A percentile compares a stretch with the other conserved stretches of the same genome.
Conservation (phyloP, 345 rosid genomes). For the Hibiscus syriacus region DNA sequence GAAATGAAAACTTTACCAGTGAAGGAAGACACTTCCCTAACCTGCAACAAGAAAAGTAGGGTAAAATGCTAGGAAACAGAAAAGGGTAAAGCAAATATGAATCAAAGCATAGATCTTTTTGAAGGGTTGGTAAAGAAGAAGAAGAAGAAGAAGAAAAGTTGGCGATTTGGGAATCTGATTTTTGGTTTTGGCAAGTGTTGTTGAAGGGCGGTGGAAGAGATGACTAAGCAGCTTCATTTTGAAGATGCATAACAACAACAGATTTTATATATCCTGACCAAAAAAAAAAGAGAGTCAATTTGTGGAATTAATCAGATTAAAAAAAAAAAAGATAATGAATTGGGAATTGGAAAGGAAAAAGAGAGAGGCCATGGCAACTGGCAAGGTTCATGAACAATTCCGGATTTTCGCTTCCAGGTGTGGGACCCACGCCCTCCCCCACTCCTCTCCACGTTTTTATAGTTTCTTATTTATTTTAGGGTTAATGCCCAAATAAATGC, state of each 20-base stretch:
- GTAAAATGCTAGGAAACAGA: not conserved
- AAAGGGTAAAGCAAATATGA: not conserved
- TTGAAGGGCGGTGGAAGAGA: not conserved
- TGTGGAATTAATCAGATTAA: not conserved
- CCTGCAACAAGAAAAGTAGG: constrained; percentile 12
- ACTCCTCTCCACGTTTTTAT: too few species aligned
- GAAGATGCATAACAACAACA: not conserved
- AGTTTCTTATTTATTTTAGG: too few species aligned
- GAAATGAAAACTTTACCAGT: not conserved
- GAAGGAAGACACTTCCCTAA: not conserved
- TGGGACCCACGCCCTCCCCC: constrained; percentile 17
- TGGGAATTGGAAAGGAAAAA: not conserved
- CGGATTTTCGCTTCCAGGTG: not conserved
- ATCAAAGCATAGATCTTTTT: constrained; percentile 3
- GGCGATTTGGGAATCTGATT: not conserved
- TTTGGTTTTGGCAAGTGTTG: not conserved
- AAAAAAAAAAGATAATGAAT: too few species aligned
- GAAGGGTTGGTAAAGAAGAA: not conserved
- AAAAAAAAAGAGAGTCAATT: not conserved
- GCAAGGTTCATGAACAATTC: constrained; percentile 35
- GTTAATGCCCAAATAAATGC: too few species aligned
- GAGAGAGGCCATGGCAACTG: too few species aligned
- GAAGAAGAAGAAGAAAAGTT: not conserved
- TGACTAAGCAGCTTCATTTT: constrained; percentile 3
- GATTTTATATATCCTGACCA: not conserved